Evolutionary conservation across 805 yeast genomes (phyloP), one percentile per base, ranked within the genome.

Genomic region (Pichia cabralensis): DNA sequence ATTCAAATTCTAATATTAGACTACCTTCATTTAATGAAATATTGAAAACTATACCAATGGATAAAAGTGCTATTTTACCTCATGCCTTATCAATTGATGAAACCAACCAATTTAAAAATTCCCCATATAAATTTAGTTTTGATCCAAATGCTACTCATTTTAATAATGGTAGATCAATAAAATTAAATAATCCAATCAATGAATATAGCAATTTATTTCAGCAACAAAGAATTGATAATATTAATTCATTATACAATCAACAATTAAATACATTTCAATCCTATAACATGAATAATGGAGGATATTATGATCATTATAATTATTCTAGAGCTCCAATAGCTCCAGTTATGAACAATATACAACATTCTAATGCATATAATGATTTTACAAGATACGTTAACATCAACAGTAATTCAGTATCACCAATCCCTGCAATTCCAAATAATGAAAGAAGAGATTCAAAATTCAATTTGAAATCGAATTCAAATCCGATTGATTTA

Each of bases 1-100:
- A 23, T n/a, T 22, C 36, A 3, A 33, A 34, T 6, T 39, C 38
- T n/a, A 40, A 28, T 10, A 12, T 46, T 31, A 44, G 34, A 28
- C 37, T 55, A 27, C 58, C 53, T 16, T 41, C 52, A 18, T 34
- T 42, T 13, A 40, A 35, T 14, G 42, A 45, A 22, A 31, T 45
- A 8, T 28, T 45, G 8, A 40, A 36, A 28, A 19, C 35, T 22
- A 30, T 35, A 22, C 22, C 42, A 25, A 33, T 47, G 26, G 48
- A 48, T 33, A 43, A 43, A 20, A 33, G 38, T 9, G 32, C 46
- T 3, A 38, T 45, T n/a, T 48, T 34, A 15, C 49, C 48, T 15
- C 33, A 40, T 33, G 39, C 42, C 30, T 35, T 39, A 34, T 31
- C 46, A 13, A 22, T 16, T 11, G 15, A 9, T 13, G 46, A 42